Base-by-base conservation (phyloP, 495 filamentous ascomycete genomes). In the Podospora bellae-mahoneyi region DNA sequence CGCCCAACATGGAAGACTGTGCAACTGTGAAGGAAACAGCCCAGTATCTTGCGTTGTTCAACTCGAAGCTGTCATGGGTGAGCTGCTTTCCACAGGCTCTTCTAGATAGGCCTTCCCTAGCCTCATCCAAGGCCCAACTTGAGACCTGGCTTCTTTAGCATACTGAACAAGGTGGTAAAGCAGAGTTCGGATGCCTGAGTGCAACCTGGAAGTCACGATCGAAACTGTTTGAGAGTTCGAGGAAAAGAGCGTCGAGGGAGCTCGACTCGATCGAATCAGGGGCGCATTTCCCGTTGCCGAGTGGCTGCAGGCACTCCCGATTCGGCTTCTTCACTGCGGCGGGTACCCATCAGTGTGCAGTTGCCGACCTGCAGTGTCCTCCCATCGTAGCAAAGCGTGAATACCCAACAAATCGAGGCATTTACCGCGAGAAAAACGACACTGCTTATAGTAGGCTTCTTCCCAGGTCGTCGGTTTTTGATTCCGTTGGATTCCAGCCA, bases 281-380 rank as follows among this genome's bases (percentile, higher is more conserved):
- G 32, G 15, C 15, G 39, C 18, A 27, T 34, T 62, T 48, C 66
- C 66, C n/a, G 27, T 27, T 44, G 64, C 70, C 71, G 74, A 74
- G 69, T 67, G 74, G 74, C 67, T 75, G 69, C 69, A 72, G 56
- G 32, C 59, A 64, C 55, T 73, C 66, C 74, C 72, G 74, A 72
- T 67, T 70, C 72, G 71, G 69, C 68, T 62, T 55, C 65, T 44
- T 27, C 62, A 1, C n/a, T 28, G 30, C 60, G 18, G 48, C 66
- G 68, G 59, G 62, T 44, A 64, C 56, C 58, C 63, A 54, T 44
- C 53, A 63, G 9, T 20, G 19, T 60, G 55, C 64, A 59, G 13
- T 55, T 64, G 62, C 65, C 69, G 61, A 62, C 39, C 65, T 63
- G 30, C 61, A 28, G 61, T 61, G 20, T 27, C 32, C 13, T 61